Conservation (phyloP, 2,329 filamentous ascomycete species). For the Dactylellina sp. region DNA sequence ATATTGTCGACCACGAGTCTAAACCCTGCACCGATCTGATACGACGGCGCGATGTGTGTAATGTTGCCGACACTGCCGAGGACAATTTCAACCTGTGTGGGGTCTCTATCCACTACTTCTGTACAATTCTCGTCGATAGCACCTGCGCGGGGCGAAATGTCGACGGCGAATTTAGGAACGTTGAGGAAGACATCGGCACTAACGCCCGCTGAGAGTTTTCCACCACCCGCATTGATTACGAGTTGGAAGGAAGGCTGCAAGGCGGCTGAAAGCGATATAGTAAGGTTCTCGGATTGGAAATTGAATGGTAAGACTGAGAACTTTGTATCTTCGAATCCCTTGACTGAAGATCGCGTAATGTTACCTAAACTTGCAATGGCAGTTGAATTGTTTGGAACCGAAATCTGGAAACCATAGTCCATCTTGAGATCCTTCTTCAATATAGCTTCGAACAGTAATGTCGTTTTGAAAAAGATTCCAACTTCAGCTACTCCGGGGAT, state of each 20-base stretch:
- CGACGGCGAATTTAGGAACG: constrained; percentile 20
- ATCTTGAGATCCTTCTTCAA: constrained; percentile 1
- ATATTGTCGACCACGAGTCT: background rate
- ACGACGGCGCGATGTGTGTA: constrained; percentile 13
- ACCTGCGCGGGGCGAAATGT: background rate
- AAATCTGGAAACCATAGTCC: constrained; percentile 21
- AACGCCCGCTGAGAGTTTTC: background rate
- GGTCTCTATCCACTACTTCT: constrained; percentile 1
- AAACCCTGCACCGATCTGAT: constrained; percentile 21
- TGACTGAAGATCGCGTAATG: constrained; percentile 2
- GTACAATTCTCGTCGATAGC: constrained; percentile 26
- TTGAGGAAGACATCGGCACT: constrained; percentile 9
- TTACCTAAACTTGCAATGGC: constrained; percentile 13
- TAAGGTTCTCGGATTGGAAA: constrained; percentile 14
- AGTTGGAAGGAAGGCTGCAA: constrained; percentile 5
- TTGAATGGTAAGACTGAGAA: constrained; percentile 10
- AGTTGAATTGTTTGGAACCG: constrained; percentile 21
- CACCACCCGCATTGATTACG: background rate
- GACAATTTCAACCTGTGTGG: constrained; percentile 14
- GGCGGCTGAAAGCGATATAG: constrained; percentile 10
- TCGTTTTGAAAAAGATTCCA: background rate
- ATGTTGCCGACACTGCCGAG: constrained; percentile 18
- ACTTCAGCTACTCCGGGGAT: constrained; percentile 8
- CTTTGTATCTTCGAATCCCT: constrained; percentile 4
- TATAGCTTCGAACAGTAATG: background rate